These are phyloP conservation scores for Schizopora paradoxa DNA, from an alignment of 1,284 basidiomycete species.

Conservation along the genomic window DNA sequence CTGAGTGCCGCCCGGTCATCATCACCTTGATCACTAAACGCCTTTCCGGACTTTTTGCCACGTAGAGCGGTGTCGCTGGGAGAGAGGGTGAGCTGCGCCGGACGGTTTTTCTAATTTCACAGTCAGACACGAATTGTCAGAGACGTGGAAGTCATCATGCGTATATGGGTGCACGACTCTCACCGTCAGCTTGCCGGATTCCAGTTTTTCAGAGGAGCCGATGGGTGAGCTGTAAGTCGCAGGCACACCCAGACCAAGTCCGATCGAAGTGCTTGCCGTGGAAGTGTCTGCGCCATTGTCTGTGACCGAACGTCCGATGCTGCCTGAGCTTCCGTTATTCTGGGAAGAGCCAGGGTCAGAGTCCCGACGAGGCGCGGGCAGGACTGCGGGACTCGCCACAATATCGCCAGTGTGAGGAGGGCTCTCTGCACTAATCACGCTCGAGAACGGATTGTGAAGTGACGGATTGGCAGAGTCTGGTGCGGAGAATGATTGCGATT, in stretches of 20 bases:
- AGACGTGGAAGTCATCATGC: background rate
- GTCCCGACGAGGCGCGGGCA: constrained; percentile 23
- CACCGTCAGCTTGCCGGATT: constrained; percentile 11
- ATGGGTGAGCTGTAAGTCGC: constrained; percentile 4
- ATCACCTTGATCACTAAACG: too few relatives aligned
- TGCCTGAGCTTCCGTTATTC: too few relatives aligned
- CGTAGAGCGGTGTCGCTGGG: constrained; percentile 54
- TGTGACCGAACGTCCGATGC: constrained; percentile 9
- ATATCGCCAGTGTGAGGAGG: constrained; percentile 32
- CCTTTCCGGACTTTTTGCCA: constrained; percentile 32
- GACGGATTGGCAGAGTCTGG: constrained; percentile 16
- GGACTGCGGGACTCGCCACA: constrained; percentile 20
- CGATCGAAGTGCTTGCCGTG: constrained; percentile 20
- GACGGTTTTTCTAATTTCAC: constrained; percentile 30
- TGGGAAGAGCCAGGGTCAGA: constrained; percentile 29
- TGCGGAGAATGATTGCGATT: constrained; percentile 28
- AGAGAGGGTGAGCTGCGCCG: constrained; percentile 46
- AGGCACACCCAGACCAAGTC: constrained; percentile 25
- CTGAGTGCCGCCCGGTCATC: constrained; percentile 60
- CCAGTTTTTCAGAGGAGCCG: constrained; percentile 11
- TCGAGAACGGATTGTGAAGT: constrained; percentile 9
- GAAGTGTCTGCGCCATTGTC: constrained; percentile 13
- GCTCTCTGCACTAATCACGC: constrained; percentile 35
- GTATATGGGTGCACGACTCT: too few relatives aligned
- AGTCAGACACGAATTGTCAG: background rate